Conservation (phyloP, 2,329 filamentous ascomycete species). For the Trichoderma lentiforme region DNA sequence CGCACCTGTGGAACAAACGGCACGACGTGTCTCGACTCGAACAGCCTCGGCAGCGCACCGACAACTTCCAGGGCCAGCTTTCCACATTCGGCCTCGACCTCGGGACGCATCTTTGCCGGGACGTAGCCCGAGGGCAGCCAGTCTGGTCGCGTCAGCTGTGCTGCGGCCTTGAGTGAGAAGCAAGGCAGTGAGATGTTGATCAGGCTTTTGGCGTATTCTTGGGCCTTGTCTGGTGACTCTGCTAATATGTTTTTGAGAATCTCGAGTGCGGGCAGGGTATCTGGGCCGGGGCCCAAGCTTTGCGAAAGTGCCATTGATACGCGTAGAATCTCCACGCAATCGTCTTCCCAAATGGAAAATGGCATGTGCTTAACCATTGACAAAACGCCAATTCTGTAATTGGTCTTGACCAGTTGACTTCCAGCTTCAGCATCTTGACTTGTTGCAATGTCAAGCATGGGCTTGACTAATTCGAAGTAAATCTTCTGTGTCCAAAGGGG, state of each 20-base stretch:
- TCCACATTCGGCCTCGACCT: slow-evolving; percentile 38
- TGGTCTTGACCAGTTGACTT: slow-evolving; percentile 32
- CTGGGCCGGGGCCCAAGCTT: slow-evolving; percentile 39
- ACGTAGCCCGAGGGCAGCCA: slow-evolving; percentile 33
- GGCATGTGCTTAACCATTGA: slow-evolving; percentile 48
- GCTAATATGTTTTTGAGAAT: slow-evolving; percentile 48
- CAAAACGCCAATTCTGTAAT: slow-evolving; percentile 48
- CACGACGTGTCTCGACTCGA: slow-evolving; percentile 46
- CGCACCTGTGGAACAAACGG: slow-evolving; percentile 43
- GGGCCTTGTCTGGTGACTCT: slow-evolving; percentile 44
- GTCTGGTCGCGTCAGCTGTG: slow-evolving; percentile 25
- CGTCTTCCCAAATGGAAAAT: slow-evolving; percentile 51
- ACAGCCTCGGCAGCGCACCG: slow-evolving; percentile 44
- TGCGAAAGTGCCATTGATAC: slow-evolving; percentile 48
- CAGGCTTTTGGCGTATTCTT: slow-evolving; percentile 48
- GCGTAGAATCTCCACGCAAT: slow-evolving; percentile 45
- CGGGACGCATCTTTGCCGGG: slow-evolving; percentile 17
- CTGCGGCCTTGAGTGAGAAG: slow-evolving; percentile 30
- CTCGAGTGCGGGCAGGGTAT: slow-evolving; percentile 46
- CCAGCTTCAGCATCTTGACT: slow-evolving; percentile 28
- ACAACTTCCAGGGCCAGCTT: slow-evolving; percentile 48
- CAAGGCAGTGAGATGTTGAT: slow-evolving; percentile 45
- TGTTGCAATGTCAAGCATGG: slow-evolving; percentile 43
- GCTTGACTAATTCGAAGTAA: slow-evolving; percentile 45
- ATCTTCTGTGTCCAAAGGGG: slow-evolving; percentile 49